phyloP scores from a whole-genome alignment of 1,284 basidiomycete species.

The Pascua guehoae region DNA sequence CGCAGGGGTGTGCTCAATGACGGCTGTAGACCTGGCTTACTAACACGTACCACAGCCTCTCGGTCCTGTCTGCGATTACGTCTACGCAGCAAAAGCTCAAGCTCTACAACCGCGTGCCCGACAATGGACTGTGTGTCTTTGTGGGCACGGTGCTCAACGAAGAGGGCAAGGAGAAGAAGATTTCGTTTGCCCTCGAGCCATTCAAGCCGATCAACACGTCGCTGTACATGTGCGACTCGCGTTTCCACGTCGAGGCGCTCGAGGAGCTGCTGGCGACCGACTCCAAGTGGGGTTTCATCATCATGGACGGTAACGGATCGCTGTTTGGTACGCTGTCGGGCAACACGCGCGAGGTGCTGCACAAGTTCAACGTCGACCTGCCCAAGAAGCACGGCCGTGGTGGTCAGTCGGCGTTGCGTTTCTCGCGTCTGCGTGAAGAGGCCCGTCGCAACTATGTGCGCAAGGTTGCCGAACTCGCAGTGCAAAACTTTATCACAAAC shows the following conservation, averaged over 20 bases:
- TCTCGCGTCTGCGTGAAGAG: slow-evolving; percentile 98
- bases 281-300: slow-evolving; percentile 97
- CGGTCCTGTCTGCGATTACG: slow-evolving; percentile 95
- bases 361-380: slow-evolving; percentile 98
- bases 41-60: slow-evolving; percentile 55
- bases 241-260: slow-evolving; percentile 98
- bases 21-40: too few species aligned
- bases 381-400: slow-evolving; percentile 99
- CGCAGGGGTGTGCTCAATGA: too few species aligned
- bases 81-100: slow-evolving; percentile 98
- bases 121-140: slow-evolving; percentile 94
- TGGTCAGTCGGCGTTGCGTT: slow-evolving; percentile 99
- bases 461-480: slow-evolving; percentile 94
- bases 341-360: slow-evolving; percentile 93
- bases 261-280: slow-evolving; percentile 96
- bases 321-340: slow-evolving; percentile 95
- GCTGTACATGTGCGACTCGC: slow-evolving; percentile 98
- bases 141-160: slow-evolving; percentile 97
- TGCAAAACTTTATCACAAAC: slow-evolving; percentile 96
- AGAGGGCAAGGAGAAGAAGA: slow-evolving; percentile 98
- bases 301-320: slow-evolving; percentile 64
- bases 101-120: slow-evolving; percentile 91
- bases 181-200: slow-evolving; percentile 95
- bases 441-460: slow-evolving; percentile 99
- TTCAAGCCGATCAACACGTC: slow-evolving; percentile 99